Evolutionary conservation across 345 rosid genomes (phyloP).

Genomic region (Xanthoceras sorbifolium): DNA sequence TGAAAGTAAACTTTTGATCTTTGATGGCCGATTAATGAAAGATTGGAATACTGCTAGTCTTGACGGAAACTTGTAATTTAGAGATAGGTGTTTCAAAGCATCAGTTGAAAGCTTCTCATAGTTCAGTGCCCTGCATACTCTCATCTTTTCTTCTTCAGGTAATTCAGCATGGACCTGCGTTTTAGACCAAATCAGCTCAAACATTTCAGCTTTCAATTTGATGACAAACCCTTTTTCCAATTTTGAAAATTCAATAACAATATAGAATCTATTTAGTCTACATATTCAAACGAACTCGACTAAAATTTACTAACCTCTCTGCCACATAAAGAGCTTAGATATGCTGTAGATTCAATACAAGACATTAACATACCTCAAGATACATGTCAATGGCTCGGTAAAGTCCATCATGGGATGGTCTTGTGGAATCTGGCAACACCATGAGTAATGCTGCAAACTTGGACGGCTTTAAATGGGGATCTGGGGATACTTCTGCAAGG

Average conservation of each 20-base stretch:
- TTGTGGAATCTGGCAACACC: conserved; percentile 46
- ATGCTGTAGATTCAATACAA: not conserved
- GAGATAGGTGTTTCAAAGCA: conserved; percentile 32
- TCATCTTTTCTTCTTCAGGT: conserved; percentile 37
- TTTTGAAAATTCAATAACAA: too few relatives aligned
- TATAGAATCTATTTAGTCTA: not conserved
- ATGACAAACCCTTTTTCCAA: not conserved
- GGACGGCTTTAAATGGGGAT: conserved; percentile 33
- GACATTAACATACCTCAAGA: conserved; percentile 38
- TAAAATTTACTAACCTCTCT: not conserved
- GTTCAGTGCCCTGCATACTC: conserved; percentile 39
- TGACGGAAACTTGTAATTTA: conserved; percentile 45
- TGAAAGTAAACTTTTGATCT: conserved; percentile 9
- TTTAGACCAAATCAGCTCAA: not conserved
- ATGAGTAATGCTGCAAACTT: conserved; percentile 40
- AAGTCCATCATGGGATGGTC: conserved; percentile 42
- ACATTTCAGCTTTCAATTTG: not conserved
- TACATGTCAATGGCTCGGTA: conserved; percentile 55
- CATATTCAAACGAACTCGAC: not conserved
- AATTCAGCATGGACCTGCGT: conserved; percentile 47
- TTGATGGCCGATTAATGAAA: conserved; percentile 34
- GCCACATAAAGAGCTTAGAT: too few relatives aligned
- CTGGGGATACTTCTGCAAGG: conserved; percentile 55
- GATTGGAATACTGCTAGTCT: conserved; percentile 29
- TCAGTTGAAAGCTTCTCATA: conserved; percentile 47